Conservation (phyloP, 805 yeast species). For the Lachancea sp. region DNA sequence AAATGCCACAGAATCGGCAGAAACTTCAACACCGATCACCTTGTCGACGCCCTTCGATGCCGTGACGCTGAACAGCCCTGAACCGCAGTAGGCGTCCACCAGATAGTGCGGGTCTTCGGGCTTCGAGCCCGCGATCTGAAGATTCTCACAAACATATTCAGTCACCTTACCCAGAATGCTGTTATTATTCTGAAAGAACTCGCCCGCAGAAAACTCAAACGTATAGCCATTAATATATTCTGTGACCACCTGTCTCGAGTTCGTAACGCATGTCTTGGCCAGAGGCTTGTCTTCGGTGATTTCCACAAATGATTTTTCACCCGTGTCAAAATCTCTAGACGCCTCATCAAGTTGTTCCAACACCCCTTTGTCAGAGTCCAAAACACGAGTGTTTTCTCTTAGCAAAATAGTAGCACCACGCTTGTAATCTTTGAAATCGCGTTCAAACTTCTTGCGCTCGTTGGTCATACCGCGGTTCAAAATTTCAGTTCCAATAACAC, state of each 20-base stretch:
- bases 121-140: slow-evolving; percentile 40
- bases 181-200: slow-evolving; percentile 93
- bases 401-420: slow-evolving; percentile 83
- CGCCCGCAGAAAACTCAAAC: slow-evolving; percentile 89
- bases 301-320: slow-evolving; percentile 36
- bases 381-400: slow-evolving; percentile 62
- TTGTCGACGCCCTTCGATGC: slow-evolving; percentile 74
- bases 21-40: slow-evolving; percentile 90
- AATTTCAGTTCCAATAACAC: slow-evolving; percentile 78
- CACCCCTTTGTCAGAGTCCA: slow-evolving; percentile 22
- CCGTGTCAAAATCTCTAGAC: slow-evolving; percentile 36
- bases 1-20: slow-evolving; percentile 83
- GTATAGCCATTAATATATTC: slow-evolving; percentile 69
- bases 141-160: slow-evolving; percentile 67
- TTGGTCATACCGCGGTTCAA: slow-evolving; percentile 66
- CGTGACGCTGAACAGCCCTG: slow-evolving; percentile 86
- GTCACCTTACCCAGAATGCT: slow-evolving; percentile 83
- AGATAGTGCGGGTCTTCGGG: slow-evolving; percentile 53
- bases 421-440: slow-evolving; percentile 43
- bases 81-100: slow-evolving; percentile 95
- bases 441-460: slow-evolving; percentile 54
- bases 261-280: slow-evolving; percentile 70
- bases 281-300: slow-evolving; percentile 30
- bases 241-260: slow-evolving; percentile 68
- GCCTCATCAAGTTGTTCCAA: slow-evolving; percentile 37